phyloP scores from a whole-genome alignment of 1,284 basidiomycete species.

The Salmacisia buchloeana region DNA sequence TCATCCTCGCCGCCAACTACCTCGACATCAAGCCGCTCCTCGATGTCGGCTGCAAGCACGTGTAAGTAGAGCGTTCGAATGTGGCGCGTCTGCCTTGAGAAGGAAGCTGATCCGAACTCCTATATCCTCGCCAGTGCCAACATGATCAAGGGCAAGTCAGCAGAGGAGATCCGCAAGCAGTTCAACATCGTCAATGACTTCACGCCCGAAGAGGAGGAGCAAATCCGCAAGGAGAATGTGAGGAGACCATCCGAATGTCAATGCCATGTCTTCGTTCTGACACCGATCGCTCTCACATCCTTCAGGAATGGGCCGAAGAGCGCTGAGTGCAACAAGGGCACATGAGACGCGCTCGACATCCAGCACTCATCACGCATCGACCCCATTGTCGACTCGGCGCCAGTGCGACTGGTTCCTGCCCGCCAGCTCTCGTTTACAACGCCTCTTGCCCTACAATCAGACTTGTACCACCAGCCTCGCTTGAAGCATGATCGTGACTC shows the following conservation, averaged over 20 bases:
- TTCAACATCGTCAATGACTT: constrained; percentile 80
- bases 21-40: constrained; percentile 98
- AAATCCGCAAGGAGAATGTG: constrained; percentile 98
- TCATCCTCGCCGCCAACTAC: constrained; percentile 98
- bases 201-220: constrained; percentile 98
- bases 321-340: no score
- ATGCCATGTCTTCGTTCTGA: background rate
- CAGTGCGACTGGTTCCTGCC: no score
- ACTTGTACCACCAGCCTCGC: no score
- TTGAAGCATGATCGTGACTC: no score
- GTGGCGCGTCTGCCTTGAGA: no score
- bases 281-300: background rate
- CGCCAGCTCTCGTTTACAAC: no score
- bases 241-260: no score
- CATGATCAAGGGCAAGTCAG: constrained; percentile 99
- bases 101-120: no score
- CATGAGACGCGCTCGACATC: no score
- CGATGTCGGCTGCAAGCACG: constrained; percentile 98
- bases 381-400: no score
- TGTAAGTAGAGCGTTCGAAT: constrained; percentile 51
- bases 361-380: no score
- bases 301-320: constrained; percentile 48
- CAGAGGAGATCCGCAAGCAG: constrained; percentile 89
- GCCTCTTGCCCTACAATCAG: no score
- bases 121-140: constrained; percentile 62